Conservation (phyloP, 2,329 filamentous ascomycete genomes). For the Endoconidiophora laricicola region DNA sequence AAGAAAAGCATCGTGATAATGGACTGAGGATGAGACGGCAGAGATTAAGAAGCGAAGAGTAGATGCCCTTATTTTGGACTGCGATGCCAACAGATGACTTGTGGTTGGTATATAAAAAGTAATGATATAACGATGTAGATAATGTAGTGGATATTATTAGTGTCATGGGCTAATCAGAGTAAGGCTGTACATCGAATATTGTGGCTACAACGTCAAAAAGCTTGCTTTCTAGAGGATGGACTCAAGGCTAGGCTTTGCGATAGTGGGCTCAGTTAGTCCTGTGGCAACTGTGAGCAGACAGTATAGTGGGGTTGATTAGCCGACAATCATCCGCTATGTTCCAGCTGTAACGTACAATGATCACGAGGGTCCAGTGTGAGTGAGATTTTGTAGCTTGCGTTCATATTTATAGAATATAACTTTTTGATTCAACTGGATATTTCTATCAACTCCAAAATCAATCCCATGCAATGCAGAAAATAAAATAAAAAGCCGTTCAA, state of each 20-base stretch:
- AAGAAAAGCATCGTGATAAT: slow-evolving; percentile 27
- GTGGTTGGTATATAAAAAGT: too few relatives aligned
- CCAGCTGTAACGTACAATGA: neutral
- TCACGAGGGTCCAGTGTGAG: neutral
- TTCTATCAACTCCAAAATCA: slow-evolving; percentile 9
- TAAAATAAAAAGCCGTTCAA: neutral
- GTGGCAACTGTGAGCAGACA: neutral
- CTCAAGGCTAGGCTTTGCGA: slow-evolving; percentile 1
- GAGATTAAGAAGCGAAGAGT: neutral
- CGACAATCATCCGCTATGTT: neutral
- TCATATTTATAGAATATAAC: neutral
- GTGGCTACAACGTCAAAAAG: neutral
- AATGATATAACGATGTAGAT: too few relatives aligned
- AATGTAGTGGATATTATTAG: too few relatives aligned
- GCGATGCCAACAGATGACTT: too few relatives aligned
- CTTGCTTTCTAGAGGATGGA: neutral
- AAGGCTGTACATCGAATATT: too few relatives aligned
- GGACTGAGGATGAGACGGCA: slow-evolving; percentile 4
- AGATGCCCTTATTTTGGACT: too few relatives aligned
- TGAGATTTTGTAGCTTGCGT: neutral
- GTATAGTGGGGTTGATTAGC: neutral
- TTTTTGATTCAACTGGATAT: slow-evolving; percentile 6
- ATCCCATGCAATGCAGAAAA: neutral
- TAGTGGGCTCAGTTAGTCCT: neutral
- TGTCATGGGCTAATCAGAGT: too few relatives aligned